Evolutionary conservation across 2,329 filamentous ascomycete genomes (phyloP).

Genomic region (Colletotrichum trifolii): DNA sequence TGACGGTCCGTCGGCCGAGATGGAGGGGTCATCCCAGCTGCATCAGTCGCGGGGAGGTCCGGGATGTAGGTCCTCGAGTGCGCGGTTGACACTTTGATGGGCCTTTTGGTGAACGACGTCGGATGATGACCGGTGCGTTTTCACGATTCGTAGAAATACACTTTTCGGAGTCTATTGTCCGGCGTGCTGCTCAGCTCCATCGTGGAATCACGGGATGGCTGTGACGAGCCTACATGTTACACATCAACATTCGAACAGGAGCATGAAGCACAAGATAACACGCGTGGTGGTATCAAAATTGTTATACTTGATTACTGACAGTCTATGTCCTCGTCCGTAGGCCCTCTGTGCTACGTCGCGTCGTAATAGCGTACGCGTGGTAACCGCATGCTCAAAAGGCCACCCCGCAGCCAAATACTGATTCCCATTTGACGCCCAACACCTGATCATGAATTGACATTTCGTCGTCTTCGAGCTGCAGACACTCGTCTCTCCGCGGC

Average conservation of each 20-base stretch:
- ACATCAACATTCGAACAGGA: neutral
- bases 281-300: neutral
- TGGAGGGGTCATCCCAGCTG: neutral
- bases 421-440: slow-evolving; percentile 13
- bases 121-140: neutral
- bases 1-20: slow-evolving; percentile 9
- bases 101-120: neutral
- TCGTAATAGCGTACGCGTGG: slow-evolving; percentile 6
- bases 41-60: neutral
- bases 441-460: slow-evolving; percentile 28
- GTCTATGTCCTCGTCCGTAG: slow-evolving; percentile 22
- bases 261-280: neutral
- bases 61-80: neutral
- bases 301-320: slow-evolving; percentile 19
- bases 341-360: slow-evolving; percentile 1
- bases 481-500: slow-evolving; percentile 4
- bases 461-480: slow-evolving; percentile 1
- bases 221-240: no score
- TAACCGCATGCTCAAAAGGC: slow-evolving; percentile 20
- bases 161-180: no score
- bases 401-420: slow-evolving; percentile 3
- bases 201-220: no score
- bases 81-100: neutral
- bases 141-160: no score
- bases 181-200: no score